phyloP scores from a whole-genome alignment of 2,329 filamentous ascomycete species.

The Aphanocladium album region DNA sequence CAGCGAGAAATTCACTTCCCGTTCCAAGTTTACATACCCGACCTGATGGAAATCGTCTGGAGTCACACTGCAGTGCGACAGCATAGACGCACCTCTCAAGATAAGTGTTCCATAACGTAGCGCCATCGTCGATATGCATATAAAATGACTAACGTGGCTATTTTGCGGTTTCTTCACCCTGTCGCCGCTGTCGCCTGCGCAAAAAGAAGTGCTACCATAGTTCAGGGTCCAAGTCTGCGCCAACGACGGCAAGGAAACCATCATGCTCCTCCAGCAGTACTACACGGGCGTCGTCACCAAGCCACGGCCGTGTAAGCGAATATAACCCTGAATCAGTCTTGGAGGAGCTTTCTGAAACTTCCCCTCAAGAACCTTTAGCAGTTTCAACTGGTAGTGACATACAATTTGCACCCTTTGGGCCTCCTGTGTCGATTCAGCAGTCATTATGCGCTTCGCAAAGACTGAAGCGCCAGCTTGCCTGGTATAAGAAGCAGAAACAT shows the following conservation, averaged over 20 bases:
- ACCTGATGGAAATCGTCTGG: neutral
- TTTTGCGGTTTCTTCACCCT: slow-evolving; percentile 9
- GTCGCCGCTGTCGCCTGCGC: slow-evolving; percentile 15
- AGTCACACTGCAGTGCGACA: neutral
- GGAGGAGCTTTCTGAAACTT: slow-evolving; percentile 12
- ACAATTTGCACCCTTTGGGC: neutral
- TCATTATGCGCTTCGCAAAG: neutral
- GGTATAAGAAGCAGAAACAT: slow-evolving; percentile 17
- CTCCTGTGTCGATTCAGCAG: neutral
- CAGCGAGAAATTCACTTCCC: neutral
- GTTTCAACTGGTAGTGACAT: neutral
- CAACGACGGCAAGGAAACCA: neutral
- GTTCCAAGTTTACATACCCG: neutral
- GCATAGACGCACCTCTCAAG: neutral
- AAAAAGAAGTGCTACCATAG: slow-evolving; percentile 19
- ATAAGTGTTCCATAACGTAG: neutral
- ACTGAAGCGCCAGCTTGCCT: slow-evolving; percentile 9
- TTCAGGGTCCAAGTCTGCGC: neutral
- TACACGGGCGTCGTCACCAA: slow-evolving; percentile 11
- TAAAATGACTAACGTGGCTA: neutral
- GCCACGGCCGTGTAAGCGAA: slow-evolving; percentile 14
- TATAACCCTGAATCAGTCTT: slow-evolving; percentile 20
- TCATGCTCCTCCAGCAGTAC: neutral
- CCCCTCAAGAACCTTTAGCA: neutral
- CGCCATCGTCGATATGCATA: neutral